Evolutionary conservation across 2,329 filamentous ascomycete genomes (phyloP), one percentile per base, ranked within the genome.

Genomic region (Beauveria varroae): DNA sequence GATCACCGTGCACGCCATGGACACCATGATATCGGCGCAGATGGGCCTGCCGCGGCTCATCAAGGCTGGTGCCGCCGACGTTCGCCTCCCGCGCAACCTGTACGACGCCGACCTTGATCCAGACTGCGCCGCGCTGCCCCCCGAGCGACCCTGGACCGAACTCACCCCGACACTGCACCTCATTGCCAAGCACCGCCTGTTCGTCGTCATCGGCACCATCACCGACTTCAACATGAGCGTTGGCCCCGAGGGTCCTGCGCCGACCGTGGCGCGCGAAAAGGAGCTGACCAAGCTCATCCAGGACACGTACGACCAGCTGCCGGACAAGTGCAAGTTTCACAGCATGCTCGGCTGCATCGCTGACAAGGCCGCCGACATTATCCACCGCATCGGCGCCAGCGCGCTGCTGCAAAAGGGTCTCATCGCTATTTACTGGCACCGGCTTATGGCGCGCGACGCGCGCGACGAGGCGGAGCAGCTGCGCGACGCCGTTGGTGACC

Each of bases 21-120:
- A 81, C 40, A 69, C 77, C 0, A 63, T 80, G 9, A 71, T 79
- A 46, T 79, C 77, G 0, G 79, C 78, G 47, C 76, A 80, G 60
- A 70, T 80, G 43, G 79, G 79, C 0, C 68, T 81, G 20, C 79
- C 79, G 2, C 76, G 76, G n/a, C 77, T 80, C 73, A 74, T 80
- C 14, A 66, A 67, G 0, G 41, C 63, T 1, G 64, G 65, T 1
- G 67, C 60, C 5, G 67, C 67, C 8, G 68, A 70, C 22, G 60
- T 65, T 0, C 47, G 65, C 2, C 22, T 65, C 1, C 68, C 68
- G 0, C 56, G 65, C 1, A 70, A 70, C 10, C 37, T 70, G 1
- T 51, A 64, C 2, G 58, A 70, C 10, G 64, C 65, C 0, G 67
- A 69, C 44, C 49, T 70, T 5, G 34, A 55, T 1, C 62, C 63